Base-by-base conservation (phyloP, 352 stramenopile genomes). In the Globisporangium middletonii region DNA sequence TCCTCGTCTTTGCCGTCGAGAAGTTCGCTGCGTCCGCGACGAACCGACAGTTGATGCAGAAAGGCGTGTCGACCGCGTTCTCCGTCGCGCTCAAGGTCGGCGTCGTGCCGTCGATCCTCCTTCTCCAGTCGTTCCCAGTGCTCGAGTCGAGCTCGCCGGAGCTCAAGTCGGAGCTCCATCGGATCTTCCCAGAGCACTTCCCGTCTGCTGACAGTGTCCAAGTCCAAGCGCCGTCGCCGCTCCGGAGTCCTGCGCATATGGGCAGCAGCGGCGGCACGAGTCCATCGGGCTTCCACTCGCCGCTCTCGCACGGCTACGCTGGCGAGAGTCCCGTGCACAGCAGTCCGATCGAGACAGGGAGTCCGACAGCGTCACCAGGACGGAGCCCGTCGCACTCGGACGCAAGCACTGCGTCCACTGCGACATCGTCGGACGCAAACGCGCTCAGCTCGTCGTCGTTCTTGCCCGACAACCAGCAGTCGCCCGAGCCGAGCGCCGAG, bases 151-250 rank as follows among this genome's bases (percentile, higher is more conserved):
- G 71, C 62, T 73, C 83, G 1, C 77, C 80, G 19, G 80, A 91
- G 59, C 56, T 91, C 26, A 84, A 84, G 48, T 81, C 67, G 0
- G 80, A 89, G 35, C 69, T 93, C 41, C 70, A 91, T 59, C 80
- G 83, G 27, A 91, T 93, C 56, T 93, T 93, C 44, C 83, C 83
- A 1, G 83, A 93, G 60, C 80, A 93, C 42, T 93, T 91, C 49
- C 75, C 83, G 2, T 82, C 76, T 2, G 67, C 79, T 48, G 79
- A 90, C 45, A 71, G 67, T 50, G 66, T 77, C 42, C 75, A 67
- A 74, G 55, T 57, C 38, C 77, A 67, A 35, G 62, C 51, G 18
- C 57, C 59, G 27, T 75, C 57, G 59, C 65, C 59, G 43, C 62
- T 64, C 19, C 47, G 57, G 1, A 67, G 58, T 27, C 55, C 64